Base-by-base conservation (phyloP, 495 filamentous ascomycete genomes). In the Amphirosellinia nigrospora region DNA sequence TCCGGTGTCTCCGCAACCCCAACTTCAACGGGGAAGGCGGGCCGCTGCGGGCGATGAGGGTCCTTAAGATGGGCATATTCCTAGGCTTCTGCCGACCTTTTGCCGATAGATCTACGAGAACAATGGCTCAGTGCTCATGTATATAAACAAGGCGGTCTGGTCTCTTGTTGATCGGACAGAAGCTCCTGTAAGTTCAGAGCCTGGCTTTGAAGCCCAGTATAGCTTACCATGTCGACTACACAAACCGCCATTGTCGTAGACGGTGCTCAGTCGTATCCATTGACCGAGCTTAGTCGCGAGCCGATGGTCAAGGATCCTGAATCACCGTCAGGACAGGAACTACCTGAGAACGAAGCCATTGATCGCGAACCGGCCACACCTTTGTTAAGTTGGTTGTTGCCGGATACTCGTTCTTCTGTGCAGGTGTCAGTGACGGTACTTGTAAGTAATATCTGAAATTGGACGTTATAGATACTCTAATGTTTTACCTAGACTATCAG, bases 371-470 rank as follows among this genome's bases (percentile, higher is more conserved):
- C 71, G 28, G 34, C 52, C 7, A 77, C 73, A 4, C 75, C 0
- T 53, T 77, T 9, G 30, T 81, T n/a, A 86, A 82, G 68, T 75
- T 88, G n/a, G 21, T 84, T 58, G 82, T 81, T 66, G 81, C 84
- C 3, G 83, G 81, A 8, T 86, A 85, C 74, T 84, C 82, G 1
- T 86, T 85, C 74, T 84, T 89, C 71, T 80, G 83, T 34, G 85
- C 84, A 6, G 86, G 86, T 15, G 75, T 84, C 63, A 87, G 87
- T 65, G 86, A 88, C 72, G 86, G 86, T 48, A 85, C 81, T 52
- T 70, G 68, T 70, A 43, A 64, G 68, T 64, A 26, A 46, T 41
- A 62, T 11, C 43, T 16, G 4, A n/a, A 5, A 21, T 56, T 56
- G 15, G 48, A 48, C 13, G 43, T n/a, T 21, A 9, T 16, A 26